Base-by-base conservation (phyloP, 2,329 filamentous ascomycete species). In the Elsinoe australis region DNA sequence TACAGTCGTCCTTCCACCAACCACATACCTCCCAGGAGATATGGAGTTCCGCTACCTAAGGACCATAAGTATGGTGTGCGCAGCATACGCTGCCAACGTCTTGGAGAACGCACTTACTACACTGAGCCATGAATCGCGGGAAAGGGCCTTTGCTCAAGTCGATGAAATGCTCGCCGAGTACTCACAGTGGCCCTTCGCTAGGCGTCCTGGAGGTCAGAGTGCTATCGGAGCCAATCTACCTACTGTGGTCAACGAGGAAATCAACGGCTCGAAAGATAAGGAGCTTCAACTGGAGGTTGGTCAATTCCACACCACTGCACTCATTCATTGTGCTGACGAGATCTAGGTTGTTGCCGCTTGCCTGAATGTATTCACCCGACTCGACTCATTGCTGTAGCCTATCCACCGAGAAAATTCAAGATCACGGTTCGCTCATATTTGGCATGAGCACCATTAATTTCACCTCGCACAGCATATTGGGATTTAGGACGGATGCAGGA, bases 101-200 rank as follows among this genome's bases (percentile, higher is more conserved):
- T 78, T 98, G 51, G 92, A 98, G 71, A 98, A 98, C 63, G 92
- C 90, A n/a, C 72, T 98, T 59, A 87, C 86, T 49, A 94, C 86
- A 10, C 79, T 98, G 54, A 87, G 89, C 57, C 92, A 96, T 64
- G 92, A 98, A 71, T 83, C 90, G 49, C 76, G 92, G 58, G 92
- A 98, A 70, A 77, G 90, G 56, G 90, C 92, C 3, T 98, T 96
- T 67, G 87, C 88, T 32, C 90, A 96, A 72, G 94, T 95, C 14
- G 92, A 98, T 66, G 92, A 96, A 70, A 71, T 98, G 55, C 73
- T 98, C 51, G 87, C 87, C 33, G 90, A 96, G 64, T 98, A 95
- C 69, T 94, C 87, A 60, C 92, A 96, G 71, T 98, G 85, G 83
- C 92, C 92, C 0, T 98, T 98, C 70, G 88, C 83, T 47, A 84